A percentile compares a stretch with the other conserved stretches of the same genome.
Conservation (phyloP, 306 rosid genomes). For the Morella rubra region DNA sequence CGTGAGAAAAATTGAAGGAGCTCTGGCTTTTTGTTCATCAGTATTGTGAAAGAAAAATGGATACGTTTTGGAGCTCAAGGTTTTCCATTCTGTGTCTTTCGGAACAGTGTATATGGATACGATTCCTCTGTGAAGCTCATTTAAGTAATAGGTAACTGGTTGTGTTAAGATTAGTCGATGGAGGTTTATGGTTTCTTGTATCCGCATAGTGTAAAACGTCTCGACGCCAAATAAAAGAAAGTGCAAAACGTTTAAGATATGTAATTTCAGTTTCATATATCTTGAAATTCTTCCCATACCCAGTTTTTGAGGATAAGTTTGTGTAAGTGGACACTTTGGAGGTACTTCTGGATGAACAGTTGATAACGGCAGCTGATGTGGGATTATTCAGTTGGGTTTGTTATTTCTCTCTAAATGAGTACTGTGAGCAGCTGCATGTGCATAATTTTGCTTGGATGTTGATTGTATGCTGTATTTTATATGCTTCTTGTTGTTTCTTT, state of each 20-base stretch:
- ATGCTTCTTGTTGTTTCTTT: not conserved
- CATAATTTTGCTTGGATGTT: not conserved
- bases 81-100: not conserved
- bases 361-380: constrained; percentile 13
- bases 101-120: not conserved
- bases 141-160: not conserved
- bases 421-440: constrained; percentile 3
- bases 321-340: constrained; percentile 12
- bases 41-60: not conserved
- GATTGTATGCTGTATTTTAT: constrained; percentile 1
- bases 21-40: not conserved
- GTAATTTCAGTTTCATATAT: not conserved
- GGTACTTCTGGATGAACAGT: not conserved
- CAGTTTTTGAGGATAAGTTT: not conserved
- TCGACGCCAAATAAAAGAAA: not conserved
- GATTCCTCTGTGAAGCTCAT: not conserved
- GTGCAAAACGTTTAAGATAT: not conserved
- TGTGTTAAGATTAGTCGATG: not conserved
- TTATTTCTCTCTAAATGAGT: constrained; percentile 4
- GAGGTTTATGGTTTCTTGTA: constrained; percentile 3
- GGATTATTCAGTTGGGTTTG: constrained; percentile 19
- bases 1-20: not conserved
- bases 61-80: not conserved
- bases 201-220: not conserved
- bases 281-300: not conserved